These are phyloP conservation scores for Aspergillus brunneoviolaceus DNA, from an alignment of 2,329 filamentous ascomycete genomes.

Conservation along the genomic window DNA sequence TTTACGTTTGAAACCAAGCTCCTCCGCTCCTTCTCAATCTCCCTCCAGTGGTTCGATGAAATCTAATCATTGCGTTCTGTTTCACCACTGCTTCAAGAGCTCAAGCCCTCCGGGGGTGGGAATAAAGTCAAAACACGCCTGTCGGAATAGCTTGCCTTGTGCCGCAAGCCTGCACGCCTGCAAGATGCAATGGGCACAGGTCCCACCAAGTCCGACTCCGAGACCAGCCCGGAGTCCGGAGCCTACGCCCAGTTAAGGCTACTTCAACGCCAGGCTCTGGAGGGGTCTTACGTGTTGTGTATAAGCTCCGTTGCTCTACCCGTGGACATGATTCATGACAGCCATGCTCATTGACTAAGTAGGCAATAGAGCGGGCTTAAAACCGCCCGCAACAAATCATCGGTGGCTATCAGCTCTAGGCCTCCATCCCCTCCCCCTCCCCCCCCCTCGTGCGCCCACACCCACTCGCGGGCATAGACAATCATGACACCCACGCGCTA, in stretches of 20 bases:
- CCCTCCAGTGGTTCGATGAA: conserved; percentile 9
- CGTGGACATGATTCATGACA: background rate
- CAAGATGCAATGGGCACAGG: conserved; percentile 8
- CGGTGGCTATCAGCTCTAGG: background rate
- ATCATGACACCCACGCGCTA: conserved; percentile 12
- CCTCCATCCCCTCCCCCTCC: background rate
- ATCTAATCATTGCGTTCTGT: conserved; percentile 11
- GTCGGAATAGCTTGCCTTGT: background rate
- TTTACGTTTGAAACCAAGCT: conserved; percentile 9
- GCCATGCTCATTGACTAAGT: conserved; percentile 2
- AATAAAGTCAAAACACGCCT: conserved; percentile 11
- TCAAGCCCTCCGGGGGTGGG: conserved; percentile 11
- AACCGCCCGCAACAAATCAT: background rate
- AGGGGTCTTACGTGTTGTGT: conserved; percentile 10
- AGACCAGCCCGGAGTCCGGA: conserved; percentile 3
- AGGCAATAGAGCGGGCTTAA: background rate
- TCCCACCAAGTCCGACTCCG: background rate
- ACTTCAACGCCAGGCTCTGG: background rate
- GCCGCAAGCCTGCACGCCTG: background rate
- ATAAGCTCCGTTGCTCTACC: conserved; percentile 1
- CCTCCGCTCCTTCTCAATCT: conserved; percentile 12
- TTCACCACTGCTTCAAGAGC: conserved; percentile 25
- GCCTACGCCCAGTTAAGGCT: conserved; percentile 7
- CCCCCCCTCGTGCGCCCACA: background rate
- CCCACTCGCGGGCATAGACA: background rate